Base-by-base conservation (phyloP, 2,329 filamentous ascomycete species). In the Onygenales sp. region DNA sequence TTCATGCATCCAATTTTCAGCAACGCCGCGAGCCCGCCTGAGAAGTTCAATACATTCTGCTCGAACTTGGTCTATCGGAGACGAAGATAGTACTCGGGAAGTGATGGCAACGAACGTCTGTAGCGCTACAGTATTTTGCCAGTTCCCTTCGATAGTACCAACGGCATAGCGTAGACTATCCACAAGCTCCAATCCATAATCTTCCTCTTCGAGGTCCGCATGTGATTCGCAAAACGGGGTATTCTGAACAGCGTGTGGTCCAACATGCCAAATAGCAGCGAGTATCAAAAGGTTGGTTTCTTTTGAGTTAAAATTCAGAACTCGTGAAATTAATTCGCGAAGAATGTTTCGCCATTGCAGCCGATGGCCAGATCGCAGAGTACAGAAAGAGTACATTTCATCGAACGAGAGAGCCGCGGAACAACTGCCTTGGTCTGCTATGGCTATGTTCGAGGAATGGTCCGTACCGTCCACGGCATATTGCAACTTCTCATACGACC, bases 331-430 rank as follows among this genome's bases (percentile, higher is more conserved):
- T 2, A 85, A 62, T 58, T 83, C 75, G 1, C 69, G 59, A 0
- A 81, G 60, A 2, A 85, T 74, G 51, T 82, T 84, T 6, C 69
- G 59, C 76, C 80, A 84, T 49, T 81, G 77, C 9, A 82, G 63
- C 0, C 64, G 60, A n/a, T 69, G 54, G 0, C 80, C 80, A 1
- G 75, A 60, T 0, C 76, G 71, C 2, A 84, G 57, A 0, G 72
- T 60, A 0, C 70, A 68, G 11, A 84, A 72, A 0, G 74, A 68
- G 48, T 78, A 77, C 60, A 74, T 84, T 51, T 86, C 80, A 0
- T 76, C 73, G 0, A 81, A 54, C 0, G 75, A 69, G 52, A 86
- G 66, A 27, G 73, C 59, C 0, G 52, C 8, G 0, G 82, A 79
- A 49, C 79, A 82, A 0, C 62, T 51, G 0, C 58, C 64, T 52